Evolutionary conservation across 805 yeast species (phyloP).

Genomic region (Schwanniomyces sp.): DNA sequence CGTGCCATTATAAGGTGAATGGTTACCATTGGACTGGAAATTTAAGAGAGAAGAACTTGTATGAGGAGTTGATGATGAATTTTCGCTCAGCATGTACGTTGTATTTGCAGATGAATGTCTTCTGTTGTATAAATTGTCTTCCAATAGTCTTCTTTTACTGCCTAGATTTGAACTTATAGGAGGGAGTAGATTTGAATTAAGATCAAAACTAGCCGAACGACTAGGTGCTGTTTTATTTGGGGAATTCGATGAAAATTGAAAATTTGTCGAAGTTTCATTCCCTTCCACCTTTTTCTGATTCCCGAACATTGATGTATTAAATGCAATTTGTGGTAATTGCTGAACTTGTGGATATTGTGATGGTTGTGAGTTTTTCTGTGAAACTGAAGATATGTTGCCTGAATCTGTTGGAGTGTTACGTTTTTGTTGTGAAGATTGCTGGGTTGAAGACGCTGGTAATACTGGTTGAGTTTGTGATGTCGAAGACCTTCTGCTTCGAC

Average conservation of each 20-base stretch:
- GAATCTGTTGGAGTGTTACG: not conserved
- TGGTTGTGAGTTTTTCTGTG: conserved; percentile 1
- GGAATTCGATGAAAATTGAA: not conserved
- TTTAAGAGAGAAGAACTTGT: conserved; percentile 14
- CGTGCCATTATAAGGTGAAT: conserved; percentile 32
- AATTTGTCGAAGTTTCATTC: not conserved
- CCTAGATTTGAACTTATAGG: conserved; percentile 13
- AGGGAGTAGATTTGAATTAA: conserved; percentile 15
- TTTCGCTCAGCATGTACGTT: conserved; percentile 6
- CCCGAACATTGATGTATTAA: conserved; percentile 43
- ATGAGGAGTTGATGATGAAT: conserved; percentile 15
- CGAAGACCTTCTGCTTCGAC: not conserved
- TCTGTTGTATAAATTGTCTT: conserved; percentile 19
- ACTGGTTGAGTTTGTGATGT: not conserved
- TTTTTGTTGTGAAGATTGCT: not conserved
- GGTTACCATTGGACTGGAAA: conserved; percentile 10
- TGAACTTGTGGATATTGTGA: conserved; percentile 10
- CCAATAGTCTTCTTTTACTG: conserved; percentile 27
- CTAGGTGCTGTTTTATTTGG: conserved; percentile 6
- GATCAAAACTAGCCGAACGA: conserved; percentile 27
- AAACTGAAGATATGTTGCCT: not conserved
- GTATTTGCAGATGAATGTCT: conserved; percentile 29
- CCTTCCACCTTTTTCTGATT: conserved; percentile 4
- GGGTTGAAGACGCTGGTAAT: not conserved
- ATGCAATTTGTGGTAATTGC: conserved; percentile 32